Evolutionary conservation across 1,284 basidiomycete species (phyloP), one percentile per base, ranked within the genome.

Genomic region (Takashimella koratensis): DNA sequence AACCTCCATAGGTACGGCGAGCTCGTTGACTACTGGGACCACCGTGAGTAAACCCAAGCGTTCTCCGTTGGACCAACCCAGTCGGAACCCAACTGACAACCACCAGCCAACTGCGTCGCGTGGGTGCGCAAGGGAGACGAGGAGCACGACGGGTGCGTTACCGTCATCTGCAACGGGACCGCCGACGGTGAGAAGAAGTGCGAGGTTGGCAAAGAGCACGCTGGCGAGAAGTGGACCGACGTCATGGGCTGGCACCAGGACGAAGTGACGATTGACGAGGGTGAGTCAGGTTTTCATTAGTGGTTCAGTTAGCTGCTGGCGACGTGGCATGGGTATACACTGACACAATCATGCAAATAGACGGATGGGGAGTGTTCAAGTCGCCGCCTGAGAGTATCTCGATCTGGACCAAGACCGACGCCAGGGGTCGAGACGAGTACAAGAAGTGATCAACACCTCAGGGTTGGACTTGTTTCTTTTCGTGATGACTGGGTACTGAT

Each of bases 201-300:
- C 70, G 79, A 81, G 57, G 76, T 80, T 46, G 79, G 79, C 51
- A 77, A 76, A 66, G 77, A 79, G 41, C 80, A 80, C 61, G 77
- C 76, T 2, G 79, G 80, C 13, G 80, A 82, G 67, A 76, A 73
- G 30, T 83, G 81, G 81, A 80, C 80, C 2, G 82, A 83, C 62
- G 61, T 80, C 20, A 70, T 83, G 21, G 81, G 81, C 8, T 83
- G 82, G 82, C 70, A 75, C 53, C 65, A 78, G 47, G 81, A 78
- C 45, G 80, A 81, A 61, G 74, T 82, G 49, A 74, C 68, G 20
- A 80, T 83, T 43, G 80, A 76, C 25, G 79, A 82, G 26, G 70
- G 71, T 71, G 49, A 58, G 69, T 62, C 19, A 3, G n/a, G 13
- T 5, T 36, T 27, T 21, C n/a, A n/a, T n/a, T n/a, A n/a, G n/a